Conservation (phyloP, 768 basidiomycete genomes). For the Mycena kentingensis region DNA sequence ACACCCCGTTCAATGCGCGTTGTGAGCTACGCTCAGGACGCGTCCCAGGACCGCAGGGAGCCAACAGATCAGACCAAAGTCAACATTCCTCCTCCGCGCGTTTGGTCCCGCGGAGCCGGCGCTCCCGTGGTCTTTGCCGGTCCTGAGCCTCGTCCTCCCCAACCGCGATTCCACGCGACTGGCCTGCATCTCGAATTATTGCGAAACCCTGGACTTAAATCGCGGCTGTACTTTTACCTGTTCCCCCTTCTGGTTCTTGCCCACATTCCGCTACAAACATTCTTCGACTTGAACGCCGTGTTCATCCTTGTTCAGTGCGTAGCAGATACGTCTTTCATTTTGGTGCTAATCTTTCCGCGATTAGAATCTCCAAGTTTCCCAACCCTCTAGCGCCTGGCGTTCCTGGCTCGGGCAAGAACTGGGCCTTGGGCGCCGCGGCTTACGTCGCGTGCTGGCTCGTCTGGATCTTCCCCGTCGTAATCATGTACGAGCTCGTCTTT, state of each 20-base stretch:
- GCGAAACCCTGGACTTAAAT: constrained; percentile 56
- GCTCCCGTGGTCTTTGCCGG: constrained; percentile 42
- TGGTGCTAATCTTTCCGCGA: constrained; percentile 1
- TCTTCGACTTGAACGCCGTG: constrained; percentile 87
- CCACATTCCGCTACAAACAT: constrained; percentile 75
- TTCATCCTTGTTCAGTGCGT: constrained; percentile 85
- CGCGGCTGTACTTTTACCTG: constrained; percentile 65
- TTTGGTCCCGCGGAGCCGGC: constrained; percentile 61
- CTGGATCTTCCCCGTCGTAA: constrained; percentile 71
- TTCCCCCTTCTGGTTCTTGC: constrained; percentile 73
- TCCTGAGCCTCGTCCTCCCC: constrained; percentile 38
- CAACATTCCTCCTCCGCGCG: constrained; percentile 45
- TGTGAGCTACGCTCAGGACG: constrained; percentile 67
- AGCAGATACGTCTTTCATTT: constrained; percentile 17
- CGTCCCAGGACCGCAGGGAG: constrained; percentile 44
- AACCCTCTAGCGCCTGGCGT: constrained; percentile 69
- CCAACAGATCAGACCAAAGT: constrained; percentile 54
- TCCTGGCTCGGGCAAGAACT: constrained; percentile 72
- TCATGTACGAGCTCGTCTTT: constrained; percentile 78
- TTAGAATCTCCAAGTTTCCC: constrained; percentile 74
- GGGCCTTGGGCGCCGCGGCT: constrained; percentile 81
- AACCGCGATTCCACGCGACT: constrained; percentile 68
- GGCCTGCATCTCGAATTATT: constrained; percentile 71
- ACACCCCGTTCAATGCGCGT: constrained; percentile 83
- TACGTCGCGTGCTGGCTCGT: constrained; percentile 81